Evolutionary conservation across 805 yeast species (phyloP).

Genomic region (Ogataea allantospora): DNA sequence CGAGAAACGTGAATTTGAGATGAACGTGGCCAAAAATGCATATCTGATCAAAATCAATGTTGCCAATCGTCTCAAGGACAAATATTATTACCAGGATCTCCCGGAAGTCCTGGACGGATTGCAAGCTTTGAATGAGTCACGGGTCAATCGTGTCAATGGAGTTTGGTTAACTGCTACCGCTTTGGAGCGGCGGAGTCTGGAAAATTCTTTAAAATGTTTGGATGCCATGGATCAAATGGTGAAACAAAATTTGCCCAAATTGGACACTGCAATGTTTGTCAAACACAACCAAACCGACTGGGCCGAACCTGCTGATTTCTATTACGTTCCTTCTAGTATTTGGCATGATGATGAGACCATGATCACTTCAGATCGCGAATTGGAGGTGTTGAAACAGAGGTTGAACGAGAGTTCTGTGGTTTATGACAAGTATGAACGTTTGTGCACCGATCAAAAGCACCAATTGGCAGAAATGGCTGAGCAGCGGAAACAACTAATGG

Average conservation of each 20-base stretch:
- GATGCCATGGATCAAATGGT: slow-evolving; percentile 54
- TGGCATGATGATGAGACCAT: slow-evolving; percentile 96
- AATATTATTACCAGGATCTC: slow-evolving; percentile 86
- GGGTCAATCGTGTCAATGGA: slow-evolving; percentile 69
- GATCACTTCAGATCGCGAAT: slow-evolving; percentile 54
- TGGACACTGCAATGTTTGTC: slow-evolving; percentile 88
- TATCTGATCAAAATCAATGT: slow-evolving; percentile 78
- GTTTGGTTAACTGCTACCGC: slow-evolving; percentile 60
- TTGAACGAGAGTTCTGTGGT: slow-evolving; percentile 41
- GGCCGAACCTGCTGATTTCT: slow-evolving; percentile 85
- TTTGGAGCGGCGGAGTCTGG: slow-evolving; percentile 52
- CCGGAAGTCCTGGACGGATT: slow-evolving; percentile 85
- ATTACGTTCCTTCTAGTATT: slow-evolving; percentile 82
- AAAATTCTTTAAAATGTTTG: slow-evolving; percentile 44
- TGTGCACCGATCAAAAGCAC: slow-evolving; percentile 50
- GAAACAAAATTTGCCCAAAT: slow-evolving; percentile 63
- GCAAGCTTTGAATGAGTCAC: slow-evolving; percentile 80
- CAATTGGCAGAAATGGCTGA: slow-evolving; percentile 41
- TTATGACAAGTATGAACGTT: slow-evolving; percentile 40
- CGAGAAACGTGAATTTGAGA: slow-evolving; percentile 64
- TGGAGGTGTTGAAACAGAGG: slow-evolving; percentile 52
- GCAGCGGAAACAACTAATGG: slow-evolving; percentile 35
- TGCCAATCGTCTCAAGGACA: slow-evolving; percentile 90
- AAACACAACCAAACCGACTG: slow-evolving; percentile 78
- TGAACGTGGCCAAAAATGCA: slow-evolving; percentile 85